phyloP scores from a whole-genome alignment of 1,284 basidiomycete species.

The Ustilago tritici region DNA sequence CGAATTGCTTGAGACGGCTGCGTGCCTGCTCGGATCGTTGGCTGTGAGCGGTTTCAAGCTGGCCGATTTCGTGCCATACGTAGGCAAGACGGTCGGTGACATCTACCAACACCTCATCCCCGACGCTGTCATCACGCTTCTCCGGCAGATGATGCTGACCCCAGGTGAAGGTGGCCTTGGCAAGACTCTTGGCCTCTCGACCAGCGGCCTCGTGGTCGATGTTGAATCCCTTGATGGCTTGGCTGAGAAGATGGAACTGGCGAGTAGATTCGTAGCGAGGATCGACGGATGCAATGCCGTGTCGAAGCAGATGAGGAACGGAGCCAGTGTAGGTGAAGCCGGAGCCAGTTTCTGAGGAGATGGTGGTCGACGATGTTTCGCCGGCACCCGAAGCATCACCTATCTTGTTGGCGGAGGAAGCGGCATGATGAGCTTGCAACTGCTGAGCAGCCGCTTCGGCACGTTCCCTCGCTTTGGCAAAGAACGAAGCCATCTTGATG shows the following conservation, averaged over 20 bases:
- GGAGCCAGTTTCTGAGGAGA: conserved; percentile 12
- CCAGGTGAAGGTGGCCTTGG: conserved; percentile 58
- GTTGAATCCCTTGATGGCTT: conserved; percentile 56
- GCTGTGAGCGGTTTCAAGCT: conserved; percentile 59
- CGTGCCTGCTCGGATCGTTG: conserved; percentile 53
- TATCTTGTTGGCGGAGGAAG: conserved; percentile 19
- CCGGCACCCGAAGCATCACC: conserved; percentile 13
- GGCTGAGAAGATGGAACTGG: conserved; percentile 55
- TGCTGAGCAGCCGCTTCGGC: conserved; percentile 62
- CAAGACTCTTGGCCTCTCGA: conserved; percentile 55
- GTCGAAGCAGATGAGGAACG: conserved; percentile 59
- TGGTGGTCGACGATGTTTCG: background rate
- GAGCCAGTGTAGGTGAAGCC: conserved; percentile 56
- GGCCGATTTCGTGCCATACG: conserved; percentile 57
- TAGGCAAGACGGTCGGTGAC: conserved; percentile 61
- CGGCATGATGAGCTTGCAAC: conserved; percentile 49
- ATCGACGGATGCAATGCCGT: conserved; percentile 59
- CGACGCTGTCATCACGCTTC: conserved; percentile 55
- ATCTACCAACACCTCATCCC: conserved; percentile 57
- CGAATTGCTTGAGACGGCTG: conserved; percentile 53
- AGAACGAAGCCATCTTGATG: conserved; percentile 57
- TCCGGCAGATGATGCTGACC: conserved; percentile 57
- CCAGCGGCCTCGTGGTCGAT: conserved; percentile 60
- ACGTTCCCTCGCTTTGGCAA: conserved; percentile 57
- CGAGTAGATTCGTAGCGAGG: conserved; percentile 63